Evolutionary conservation across 352 stramenopile species (phyloP), one percentile per base, ranked within the genome.

Genomic region (Bremia lactucae): DNA sequence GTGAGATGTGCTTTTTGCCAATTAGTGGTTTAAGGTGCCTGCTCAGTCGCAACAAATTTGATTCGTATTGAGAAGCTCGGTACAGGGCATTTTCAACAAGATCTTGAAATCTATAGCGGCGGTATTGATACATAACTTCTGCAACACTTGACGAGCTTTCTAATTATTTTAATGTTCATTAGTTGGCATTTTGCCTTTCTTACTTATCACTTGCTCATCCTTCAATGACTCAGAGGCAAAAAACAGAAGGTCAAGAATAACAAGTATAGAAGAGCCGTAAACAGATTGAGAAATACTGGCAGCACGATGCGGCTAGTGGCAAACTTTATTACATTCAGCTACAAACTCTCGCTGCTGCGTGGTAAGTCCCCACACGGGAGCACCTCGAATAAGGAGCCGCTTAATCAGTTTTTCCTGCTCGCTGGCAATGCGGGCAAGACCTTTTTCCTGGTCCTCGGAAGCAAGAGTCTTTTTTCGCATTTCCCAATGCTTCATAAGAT

Each of bases 301-400:
- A 22, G 40, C 31, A 20, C 18, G 42, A 37, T 39, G 6, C 7
- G 15, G 13, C 37, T 58, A 65, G 6, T 15, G 28, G 45, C 46
- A 31, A 41, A 31, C 49, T 46, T 63, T 63, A 39, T 46, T 67
- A 55, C 74, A 82, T 36, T 73, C 60, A 35, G 68, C 52, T 31
- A 87, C 74, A 48, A 90, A 87, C 47, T 83, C 59, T 34, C 77
- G 74, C 62, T 90, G 70, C 33, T 49, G 55, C 37, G 77, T 60
- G 31, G 77, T 85, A 42, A 90, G 69, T 0, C 77, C 74, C 77
- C 77, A 90, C 26, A 74, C 77, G 8, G 77, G 77, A 14, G 72
- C 64, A 24, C 77, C 77, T 20, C 81, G 79, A 45, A 87, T 68
- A 29, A 86, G 59, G 26, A 90, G 46, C 2, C 74, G 72, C 54